Evolutionary conservation across 345 rosid species (phyloP), one percentile per base, ranked within the genome.

Genomic region (Triadica sebifera): DNA sequence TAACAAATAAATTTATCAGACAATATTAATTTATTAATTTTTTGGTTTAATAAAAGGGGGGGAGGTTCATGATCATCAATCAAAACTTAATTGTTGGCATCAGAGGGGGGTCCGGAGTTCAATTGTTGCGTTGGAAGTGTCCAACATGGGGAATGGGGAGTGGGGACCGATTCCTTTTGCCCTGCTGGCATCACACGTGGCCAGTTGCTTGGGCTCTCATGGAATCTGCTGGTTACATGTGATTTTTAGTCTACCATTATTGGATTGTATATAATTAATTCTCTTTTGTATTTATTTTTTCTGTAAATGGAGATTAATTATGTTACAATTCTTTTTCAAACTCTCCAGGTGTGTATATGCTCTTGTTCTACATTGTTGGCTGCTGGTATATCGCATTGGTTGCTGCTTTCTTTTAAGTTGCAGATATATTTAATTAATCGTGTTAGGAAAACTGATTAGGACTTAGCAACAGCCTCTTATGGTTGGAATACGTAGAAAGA

Each of bases 121-220:
- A 56, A 22, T 75, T 69, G 83, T 79, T 45, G 83, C 79, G 64
- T 78, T 41, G 58, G 60, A 79, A 72, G 46, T 56, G 86, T 73
- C 78, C 87, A 57, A 73, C 62, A 72, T 50, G 22, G 2, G 34
- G 65, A 43, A 72, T 50, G 22, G 2, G 34, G 65, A 43, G 16
- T 13, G 74, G 86, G 84, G 81, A 69, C 78, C 74, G 80, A 74
- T 74, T 52, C 81, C 77, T 72, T 77, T 47, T 58, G 85, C 81
- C 80, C 77, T 77, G 69, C 77, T 77, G 69, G 66, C 75, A 79
- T 68, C 79, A 79, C 86, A 83, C 85, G 84, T 87, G 86, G 83
- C 66, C 76, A 49, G 34, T 29, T 29, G 34, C 34, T 29, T 29
- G 34, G 34, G 34, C 34, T 25, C 52, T 49, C 65, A 59, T 71